Evolutionary conservation across 192 early-diverging fungal species (phyloP).

Genomic region (Backusella mclennaniae): DNA sequence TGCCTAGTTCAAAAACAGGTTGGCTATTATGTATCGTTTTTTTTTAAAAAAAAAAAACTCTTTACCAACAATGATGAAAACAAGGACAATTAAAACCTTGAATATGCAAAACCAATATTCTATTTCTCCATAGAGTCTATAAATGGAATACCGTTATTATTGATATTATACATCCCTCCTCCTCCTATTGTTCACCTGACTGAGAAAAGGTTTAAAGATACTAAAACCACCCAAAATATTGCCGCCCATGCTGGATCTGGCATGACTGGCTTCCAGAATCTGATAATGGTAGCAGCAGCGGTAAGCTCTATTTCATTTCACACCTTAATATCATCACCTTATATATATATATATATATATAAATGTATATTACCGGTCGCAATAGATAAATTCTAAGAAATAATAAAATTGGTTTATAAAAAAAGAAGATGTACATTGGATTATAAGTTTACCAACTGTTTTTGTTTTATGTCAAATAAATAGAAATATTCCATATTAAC

Average conservation of each 20-base stretch:
- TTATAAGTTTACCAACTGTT: neutral
- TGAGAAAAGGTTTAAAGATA: conserved; percentile 59
- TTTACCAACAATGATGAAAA: conserved; percentile 68
- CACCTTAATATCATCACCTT: neutral
- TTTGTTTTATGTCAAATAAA: neutral
- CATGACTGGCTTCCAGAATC: conserved; percentile 51
- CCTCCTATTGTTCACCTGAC: conserved; percentile 20
- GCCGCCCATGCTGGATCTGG: conserved; percentile 39
- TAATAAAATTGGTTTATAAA: neutral
- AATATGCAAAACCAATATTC: conserved; percentile 79
- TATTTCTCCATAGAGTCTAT: conserved; percentile 78
- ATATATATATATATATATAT: neutral
- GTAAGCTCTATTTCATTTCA: conserved; percentile 51
- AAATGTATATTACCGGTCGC: neutral
- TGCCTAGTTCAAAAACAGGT: conserved; percentile 8
- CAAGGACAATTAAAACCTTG: conserved; percentile 72
- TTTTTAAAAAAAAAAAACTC: neutral
- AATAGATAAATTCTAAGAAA: neutral
- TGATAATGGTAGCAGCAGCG: conserved; percentile 79
- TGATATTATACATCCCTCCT: neutral
- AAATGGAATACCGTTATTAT: neutral
- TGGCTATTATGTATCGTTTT: neutral
- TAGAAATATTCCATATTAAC: conserved; percentile 13
- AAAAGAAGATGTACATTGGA: neutral
- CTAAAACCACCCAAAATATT: conserved; percentile 56